Conservation (phyloP, 2,329 filamentous ascomycete genomes). For the Penicillium sp. region DNA sequence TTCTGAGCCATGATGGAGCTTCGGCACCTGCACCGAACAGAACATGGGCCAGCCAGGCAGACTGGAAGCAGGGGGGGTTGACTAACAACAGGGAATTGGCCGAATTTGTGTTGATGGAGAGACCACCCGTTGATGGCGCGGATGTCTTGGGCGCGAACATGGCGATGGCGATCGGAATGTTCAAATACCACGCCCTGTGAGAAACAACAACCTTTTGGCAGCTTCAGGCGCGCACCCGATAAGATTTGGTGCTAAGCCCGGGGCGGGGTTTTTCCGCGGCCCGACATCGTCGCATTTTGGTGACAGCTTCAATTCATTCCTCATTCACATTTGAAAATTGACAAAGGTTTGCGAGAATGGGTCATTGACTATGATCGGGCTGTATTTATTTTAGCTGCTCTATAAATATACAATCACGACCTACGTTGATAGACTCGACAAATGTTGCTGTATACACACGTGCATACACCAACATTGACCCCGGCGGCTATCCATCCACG, state of each 20-base stretch:
- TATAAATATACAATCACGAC: too few species aligned
- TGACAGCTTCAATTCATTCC: not conserved
- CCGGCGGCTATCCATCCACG: not conserved
- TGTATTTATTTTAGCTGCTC: too few species aligned
- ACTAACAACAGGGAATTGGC: conserved; percentile 53
- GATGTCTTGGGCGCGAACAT: conserved; percentile 46
- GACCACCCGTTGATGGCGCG: conserved; percentile 36
- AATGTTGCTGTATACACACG: not conserved
- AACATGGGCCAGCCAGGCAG: not conserved
- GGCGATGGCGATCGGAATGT: conserved; percentile 11
- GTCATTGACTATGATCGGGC: too few species aligned
- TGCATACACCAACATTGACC: not conserved
- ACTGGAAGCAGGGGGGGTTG: not conserved
- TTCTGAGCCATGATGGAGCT: conserved; percentile 6
- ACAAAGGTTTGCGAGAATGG: too few species aligned
- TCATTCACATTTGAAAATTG: not conserved
- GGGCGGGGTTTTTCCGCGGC: conserved; percentile 19
- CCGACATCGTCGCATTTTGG: not conserved
- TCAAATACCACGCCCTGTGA: conserved; percentile 9
- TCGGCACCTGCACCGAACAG: not conserved
- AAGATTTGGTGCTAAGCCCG: conserved; percentile 23
- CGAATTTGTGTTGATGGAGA: conserved; percentile 60
- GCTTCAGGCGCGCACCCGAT: conserved; percentile 16
- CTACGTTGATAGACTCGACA: too few species aligned
- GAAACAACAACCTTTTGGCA: conserved; percentile 16